Base-by-base conservation (phyloP, 352 stramenopile genomes). In the Globisporangium polare region DNA sequence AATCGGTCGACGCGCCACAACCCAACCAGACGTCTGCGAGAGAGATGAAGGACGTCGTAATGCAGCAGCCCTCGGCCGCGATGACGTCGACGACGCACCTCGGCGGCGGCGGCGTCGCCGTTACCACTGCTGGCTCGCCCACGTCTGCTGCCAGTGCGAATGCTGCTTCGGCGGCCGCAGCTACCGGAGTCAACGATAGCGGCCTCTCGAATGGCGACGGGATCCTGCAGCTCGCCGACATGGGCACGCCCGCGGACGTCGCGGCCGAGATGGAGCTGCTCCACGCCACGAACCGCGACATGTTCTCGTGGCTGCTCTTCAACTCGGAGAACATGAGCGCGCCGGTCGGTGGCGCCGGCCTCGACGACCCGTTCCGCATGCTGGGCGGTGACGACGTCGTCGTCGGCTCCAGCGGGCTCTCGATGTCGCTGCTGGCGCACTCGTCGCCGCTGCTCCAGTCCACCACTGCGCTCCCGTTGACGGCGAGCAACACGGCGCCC, bases 281-380 rank as follows among this genome's bases (percentile, higher is more conserved):
- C 53, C 73, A 71, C 56, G 74, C 68, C 55, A 78, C 80, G 26
- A 92, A 89, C 67, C 83, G 83, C 53, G 83, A 93, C 65, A 89
- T 93, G 81, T 91, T 93, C 62, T 91, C 83, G 55, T 93, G 83
- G 83, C 72, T 91, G 58, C 67, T 93, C 24, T 89, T 91, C 69
- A 93, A 91, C 75, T 93, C 83, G 66, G 83, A 93, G 66, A 87
- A 90, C 71, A 90, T 92, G 66, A 75, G 76, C 37, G 83, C 83
- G 33, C 69, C 77, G 7, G 26, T 55, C 29, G 50, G 50, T 13
- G 64, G 62, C 33, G 24, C 49, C 31, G 53, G 53, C 39, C 62
- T 81, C 42, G 77, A 91, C 61, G 79, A 91, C 54, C 79, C 79
- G 6, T 91, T 91, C 65, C 79, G 79, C 43, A 78, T 89, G 72